Base-by-base conservation (phyloP, 805 yeast species). In the Lipomyces japonicus region DNA sequence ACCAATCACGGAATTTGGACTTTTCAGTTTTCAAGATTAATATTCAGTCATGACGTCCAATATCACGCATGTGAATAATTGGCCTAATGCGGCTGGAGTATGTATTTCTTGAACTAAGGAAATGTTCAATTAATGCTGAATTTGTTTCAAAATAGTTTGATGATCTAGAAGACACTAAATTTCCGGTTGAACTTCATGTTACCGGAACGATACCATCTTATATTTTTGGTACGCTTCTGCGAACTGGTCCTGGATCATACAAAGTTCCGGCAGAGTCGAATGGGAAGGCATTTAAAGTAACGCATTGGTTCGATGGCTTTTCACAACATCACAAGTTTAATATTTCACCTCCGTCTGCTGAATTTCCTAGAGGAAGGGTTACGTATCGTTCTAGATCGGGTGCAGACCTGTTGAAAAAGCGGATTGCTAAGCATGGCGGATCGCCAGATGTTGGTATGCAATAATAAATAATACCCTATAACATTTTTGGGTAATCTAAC, bases 11-110 rank as follows among this genome's bases (percentile, higher is more conserved):
- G n/a, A n/a, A n/a, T n/a, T n/a, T n/a, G n/a, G n/a, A n/a, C n/a
- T n/a, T n/a, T n/a, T n/a, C n/a, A n/a, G n/a, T n/a, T n/a, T n/a
- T n/a, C n/a, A n/a, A n/a, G n/a, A n/a, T n/a, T n/a, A n/a, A n/a
- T n/a, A n/a, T n/a, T n/a, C n/a, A n/a, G n/a, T n/a, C n/a, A n/a
- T n/a, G n/a, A n/a, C n/a, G n/a, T n/a, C n/a, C n/a, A n/a, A n/a
- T n/a, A n/a, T n/a, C n/a, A 36, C 44, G n/a, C 51, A 47, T 30
- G 25, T 18, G 26, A 44, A 28, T 23, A 38, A 37, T 31, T 46
- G 50, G 50, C 50, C 50, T 23, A 46, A 46, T 21, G 32, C 50
- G 12, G 39, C 37, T 16, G 50, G 50, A n/a, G n/a, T n/a, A n/a
- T n/a, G n/a, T n/a, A n/a, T n/a, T n/a, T n/a, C n/a, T n/a, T n/a